Evolutionary conservation across 2,329 filamentous ascomycete species (phyloP).

Genomic region (Trichoderma atrobrunneum): DNA sequence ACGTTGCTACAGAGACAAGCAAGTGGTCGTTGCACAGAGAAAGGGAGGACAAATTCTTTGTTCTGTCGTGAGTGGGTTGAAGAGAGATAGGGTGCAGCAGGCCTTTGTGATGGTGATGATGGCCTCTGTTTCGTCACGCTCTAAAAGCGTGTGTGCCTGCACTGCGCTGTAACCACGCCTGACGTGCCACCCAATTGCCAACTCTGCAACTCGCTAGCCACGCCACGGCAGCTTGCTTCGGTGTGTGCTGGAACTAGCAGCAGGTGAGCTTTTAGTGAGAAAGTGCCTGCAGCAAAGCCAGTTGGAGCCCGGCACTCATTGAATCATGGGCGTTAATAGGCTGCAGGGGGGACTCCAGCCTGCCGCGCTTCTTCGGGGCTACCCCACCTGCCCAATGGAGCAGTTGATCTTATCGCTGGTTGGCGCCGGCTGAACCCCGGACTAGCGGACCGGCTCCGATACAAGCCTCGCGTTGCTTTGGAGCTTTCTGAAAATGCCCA

Average conservation of each 20-base stretch:
- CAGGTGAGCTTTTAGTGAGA: conserved; percentile 4
- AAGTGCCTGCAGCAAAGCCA: conserved; percentile 11
- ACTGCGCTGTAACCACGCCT: not conserved
- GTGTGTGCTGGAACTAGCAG: conserved; percentile 1
- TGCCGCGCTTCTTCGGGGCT: not conserved
- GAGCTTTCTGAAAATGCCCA: not conserved
- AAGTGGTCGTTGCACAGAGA: not conserved
- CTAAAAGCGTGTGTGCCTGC: not conserved
- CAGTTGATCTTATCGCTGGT: conserved; percentile 11
- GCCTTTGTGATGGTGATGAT: not conserved
- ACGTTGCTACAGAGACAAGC: conserved; percentile 16
- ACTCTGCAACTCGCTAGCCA: not conserved
- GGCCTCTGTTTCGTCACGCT: not conserved
- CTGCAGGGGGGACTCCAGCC: not conserved
- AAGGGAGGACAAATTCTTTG: not conserved
- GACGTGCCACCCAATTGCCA: not conserved
- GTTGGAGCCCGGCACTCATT: not conserved
- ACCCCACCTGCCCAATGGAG: conserved; percentile 19
- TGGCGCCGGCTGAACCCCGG: conserved; percentile 16
- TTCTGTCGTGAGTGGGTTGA: not conserved
- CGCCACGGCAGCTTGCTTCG: conserved; percentile 5
- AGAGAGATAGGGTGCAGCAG: not conserved
- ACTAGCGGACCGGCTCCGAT: conserved; percentile 12
- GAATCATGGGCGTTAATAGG: conserved; percentile 5
- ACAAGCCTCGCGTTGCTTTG: not conserved